phyloP scores from a whole-genome alignment of 805 yeast species.

The Jamesozyma lodderae region DNA sequence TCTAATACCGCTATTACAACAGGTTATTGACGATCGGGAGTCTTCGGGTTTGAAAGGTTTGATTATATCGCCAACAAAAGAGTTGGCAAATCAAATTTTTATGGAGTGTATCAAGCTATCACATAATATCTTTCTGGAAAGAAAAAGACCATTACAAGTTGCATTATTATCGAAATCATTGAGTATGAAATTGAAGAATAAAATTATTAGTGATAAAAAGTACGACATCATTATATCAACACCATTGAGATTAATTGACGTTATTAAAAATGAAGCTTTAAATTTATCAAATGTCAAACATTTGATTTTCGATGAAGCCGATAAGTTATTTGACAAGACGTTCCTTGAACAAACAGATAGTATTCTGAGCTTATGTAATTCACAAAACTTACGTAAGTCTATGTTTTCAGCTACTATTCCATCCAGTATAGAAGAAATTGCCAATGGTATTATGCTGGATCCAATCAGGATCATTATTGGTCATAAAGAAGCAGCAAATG shows the following conservation, averaged over 20 bases:
- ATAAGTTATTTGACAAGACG: constrained; percentile 76
- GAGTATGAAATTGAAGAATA: constrained; percentile 57
- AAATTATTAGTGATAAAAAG: constrained; percentile 48
- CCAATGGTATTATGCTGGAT: constrained; percentile 71
- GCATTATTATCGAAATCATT: constrained; percentile 65
- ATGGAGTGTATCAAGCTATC: constrained; percentile 54
- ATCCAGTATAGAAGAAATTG: constrained; percentile 82
- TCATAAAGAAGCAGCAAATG: constrained; percentile 86
- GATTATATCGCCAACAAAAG: constrained; percentile 89
- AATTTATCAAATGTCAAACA: constrained; percentile 60
- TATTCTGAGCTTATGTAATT: constrained; percentile 41
- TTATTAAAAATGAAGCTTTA: constrained; percentile 52
- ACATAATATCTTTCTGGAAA: constrained; percentile 34
- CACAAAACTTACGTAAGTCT: constrained; percentile 49
- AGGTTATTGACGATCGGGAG: constrained; percentile 26
- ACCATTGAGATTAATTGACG: constrained; percentile 79
- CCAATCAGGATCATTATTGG: constrained; percentile 86
- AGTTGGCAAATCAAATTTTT: constrained; percentile 79
- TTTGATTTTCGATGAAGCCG: constrained; percentile 91
- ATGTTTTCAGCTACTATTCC: constrained; percentile 96
- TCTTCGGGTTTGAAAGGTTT: constrained; percentile 55
- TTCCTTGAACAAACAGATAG: constrained; percentile 88
- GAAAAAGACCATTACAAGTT: constrained; percentile 41
- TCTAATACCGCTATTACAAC: constrained; percentile 61
- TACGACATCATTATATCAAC: constrained; percentile 80